A percentile compares a stretch with the other conserved stretches of the same genome.
Conservation (phyloP, 495 filamentous ascomycete species). For the Aspergillus carlsbadensis region DNA sequence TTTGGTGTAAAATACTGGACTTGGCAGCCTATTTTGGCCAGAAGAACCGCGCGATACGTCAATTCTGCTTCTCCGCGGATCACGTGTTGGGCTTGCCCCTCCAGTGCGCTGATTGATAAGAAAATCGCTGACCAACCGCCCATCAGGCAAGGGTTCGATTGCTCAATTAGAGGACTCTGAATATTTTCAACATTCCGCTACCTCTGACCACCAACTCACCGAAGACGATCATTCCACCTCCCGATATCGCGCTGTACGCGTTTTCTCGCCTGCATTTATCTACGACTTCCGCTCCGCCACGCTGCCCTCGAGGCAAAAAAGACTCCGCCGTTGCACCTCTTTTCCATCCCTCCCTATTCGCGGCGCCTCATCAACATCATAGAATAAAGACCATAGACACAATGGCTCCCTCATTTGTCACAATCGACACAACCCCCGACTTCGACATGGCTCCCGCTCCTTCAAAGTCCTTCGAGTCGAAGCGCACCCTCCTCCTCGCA, state of each 20-base stretch:
- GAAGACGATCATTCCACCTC: neutral
- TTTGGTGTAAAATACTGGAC: neutral
- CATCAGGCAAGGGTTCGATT: neutral
- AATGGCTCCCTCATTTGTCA: slow-evolving; percentile 38
- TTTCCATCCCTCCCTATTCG: neutral
- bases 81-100: slow-evolving; percentile 6
- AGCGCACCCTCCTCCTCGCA: slow-evolving; percentile 65
- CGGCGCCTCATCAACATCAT: neutral
- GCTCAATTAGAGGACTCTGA: neutral
- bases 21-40: neutral
- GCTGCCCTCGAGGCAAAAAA: neutral
- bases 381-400: neutral
- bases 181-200: neutral
- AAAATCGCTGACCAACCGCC: slow-evolving; percentile 3
- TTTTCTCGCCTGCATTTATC: neutral
- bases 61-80: slow-evolving; percentile 9
- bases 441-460: slow-evolving; percentile 29
- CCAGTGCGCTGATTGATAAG: slow-evolving; percentile 8
- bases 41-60: neutral
- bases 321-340: neutral
- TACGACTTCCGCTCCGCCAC: neutral
- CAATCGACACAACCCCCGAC: slow-evolving; percentile 44
- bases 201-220: neutral
- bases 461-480: slow-evolving; percentile 20
- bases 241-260: neutral